These are phyloP conservation scores for Eruca vesicaria DNA, from an alignment of 441 rosid genomes.

Conservation along the genomic window DNA sequence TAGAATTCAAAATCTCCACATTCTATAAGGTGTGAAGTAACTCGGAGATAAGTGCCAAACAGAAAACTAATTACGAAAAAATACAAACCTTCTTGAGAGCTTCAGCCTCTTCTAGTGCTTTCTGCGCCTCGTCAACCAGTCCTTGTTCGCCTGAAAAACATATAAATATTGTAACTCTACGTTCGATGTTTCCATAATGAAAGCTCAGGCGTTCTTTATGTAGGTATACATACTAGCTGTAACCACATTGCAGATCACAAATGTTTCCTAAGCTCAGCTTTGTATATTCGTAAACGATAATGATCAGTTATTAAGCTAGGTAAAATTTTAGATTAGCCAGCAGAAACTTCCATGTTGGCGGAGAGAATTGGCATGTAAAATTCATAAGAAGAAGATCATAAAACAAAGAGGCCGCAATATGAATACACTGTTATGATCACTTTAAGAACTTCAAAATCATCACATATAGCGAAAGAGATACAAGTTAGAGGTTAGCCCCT, in stretches of 20 bases:
- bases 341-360: not conserved
- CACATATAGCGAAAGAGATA: not conserved
- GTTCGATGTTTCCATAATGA: not conserved
- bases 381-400: not conserved
- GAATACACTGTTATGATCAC: not conserved
- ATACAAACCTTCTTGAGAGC: constrained; percentile 88
- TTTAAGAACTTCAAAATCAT: not conserved
- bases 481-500: constrained; percentile 26
- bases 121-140: constrained; percentile 98
- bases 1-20: constrained; percentile 1
- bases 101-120: constrained; percentile 97
- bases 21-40: not conserved
- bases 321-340: not conserved
- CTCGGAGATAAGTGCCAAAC: not conserved
- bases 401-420: not conserved
- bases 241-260: not conserved
- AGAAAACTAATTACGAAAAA: not conserved
- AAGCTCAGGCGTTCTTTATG: not conserved
- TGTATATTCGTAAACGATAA: not conserved
- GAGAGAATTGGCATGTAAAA: not conserved
- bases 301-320: not conserved
- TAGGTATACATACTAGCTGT: not conserved
- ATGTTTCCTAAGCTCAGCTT: not conserved
- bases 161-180: not conserved
- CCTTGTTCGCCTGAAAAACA: constrained; percentile 80